Base-by-base conservation (phyloP, 192 early-diverging fungal species). In the Coemansia sp. region DNA sequence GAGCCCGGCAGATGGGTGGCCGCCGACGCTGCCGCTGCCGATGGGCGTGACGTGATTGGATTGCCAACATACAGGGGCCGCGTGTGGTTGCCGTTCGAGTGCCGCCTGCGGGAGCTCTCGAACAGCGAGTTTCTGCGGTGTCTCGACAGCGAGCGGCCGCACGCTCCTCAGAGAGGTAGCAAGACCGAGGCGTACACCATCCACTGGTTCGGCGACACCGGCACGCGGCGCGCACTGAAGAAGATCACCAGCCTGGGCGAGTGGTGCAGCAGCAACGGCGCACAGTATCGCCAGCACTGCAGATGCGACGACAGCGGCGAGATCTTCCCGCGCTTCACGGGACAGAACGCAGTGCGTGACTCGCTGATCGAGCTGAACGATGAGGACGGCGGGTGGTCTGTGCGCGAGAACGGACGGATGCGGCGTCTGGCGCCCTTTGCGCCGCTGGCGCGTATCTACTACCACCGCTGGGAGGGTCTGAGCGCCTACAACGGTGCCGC, bases 391-490 rank as follows among this genome's bases (percentile, higher is more conserved):
- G 68, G 68, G 7, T 70, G 68, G 68, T 63, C 68, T 4, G 61
- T 63, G 41, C 44, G 48, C 41, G 68, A 70, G 38, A 56, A 70
- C 61, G 68, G 68, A 40, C 13, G 41, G 9, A 2, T 5, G 20
- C 46, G 61, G 46, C 32, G n/a, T n/a, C 45, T 49, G 1, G 20
- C 13, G 19, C 8, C 48, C 22, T 37, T n/a, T 19, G 16, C 50
- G 19, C 25, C 68, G 61, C 68, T 56, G 38, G 61, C 68, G 42
- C 60, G 51, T 20, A 56, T 70, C 39, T 63, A 70, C 68, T 70
- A 45, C 60, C 68, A 70, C 43, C 59, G 68, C 48, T 70, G 68
- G 68, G 68, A 70, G 68, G 68, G 68, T 4, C 61, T 70, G 68
- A 63, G 61, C 22, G 12, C 5, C 22, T 70, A 61, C 54, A 70